A percentile compares a stretch with the other conserved stretches of the same genome.
These are phyloP conservation scores for Periconia digitata DNA, from an alignment of 2,329 filamentous ascomycete genomes.

Conservation along the genomic window DNA sequence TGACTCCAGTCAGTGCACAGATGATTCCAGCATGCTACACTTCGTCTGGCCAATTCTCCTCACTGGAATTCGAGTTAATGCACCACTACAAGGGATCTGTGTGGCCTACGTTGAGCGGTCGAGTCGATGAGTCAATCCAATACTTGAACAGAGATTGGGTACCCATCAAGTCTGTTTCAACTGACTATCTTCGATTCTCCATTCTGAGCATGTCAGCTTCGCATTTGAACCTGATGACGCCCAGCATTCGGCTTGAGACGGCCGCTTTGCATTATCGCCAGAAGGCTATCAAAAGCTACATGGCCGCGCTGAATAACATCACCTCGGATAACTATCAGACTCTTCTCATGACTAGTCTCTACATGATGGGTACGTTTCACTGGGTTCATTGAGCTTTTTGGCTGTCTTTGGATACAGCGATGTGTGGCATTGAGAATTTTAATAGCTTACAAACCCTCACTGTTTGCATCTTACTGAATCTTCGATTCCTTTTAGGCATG, in stretches of 20 bases:
- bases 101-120: constrained; percentile 25
- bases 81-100: constrained; percentile 28
- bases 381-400: too few species aligned
- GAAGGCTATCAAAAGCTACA: constrained; percentile 29
- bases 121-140: constrained; percentile 17
- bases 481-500: too few species aligned
- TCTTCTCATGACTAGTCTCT: constrained; percentile 27
- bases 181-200: constrained; percentile 27
- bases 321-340: constrained; percentile 36
- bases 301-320: constrained; percentile 28
- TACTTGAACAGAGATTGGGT: constrained; percentile 25
- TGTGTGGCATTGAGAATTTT: too few species aligned
- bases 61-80: constrained; percentile 22
- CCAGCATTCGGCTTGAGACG: constrained; percentile 14
- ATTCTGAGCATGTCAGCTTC: constrained; percentile 30
- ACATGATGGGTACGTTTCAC: too few species aligned
- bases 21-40: constrained; percentile 21
- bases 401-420: too few species aligned
- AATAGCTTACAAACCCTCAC: too few species aligned
- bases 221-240: constrained; percentile 18
- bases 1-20: background rate
- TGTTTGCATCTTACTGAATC: too few species aligned
- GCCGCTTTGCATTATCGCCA: constrained; percentile 27
- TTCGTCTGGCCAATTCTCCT: constrained; percentile 23
- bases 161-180: constrained; percentile 22